Conservation (phyloP, 495 filamentous ascomycete species). For the Hyaloscypha variabilis region DNA sequence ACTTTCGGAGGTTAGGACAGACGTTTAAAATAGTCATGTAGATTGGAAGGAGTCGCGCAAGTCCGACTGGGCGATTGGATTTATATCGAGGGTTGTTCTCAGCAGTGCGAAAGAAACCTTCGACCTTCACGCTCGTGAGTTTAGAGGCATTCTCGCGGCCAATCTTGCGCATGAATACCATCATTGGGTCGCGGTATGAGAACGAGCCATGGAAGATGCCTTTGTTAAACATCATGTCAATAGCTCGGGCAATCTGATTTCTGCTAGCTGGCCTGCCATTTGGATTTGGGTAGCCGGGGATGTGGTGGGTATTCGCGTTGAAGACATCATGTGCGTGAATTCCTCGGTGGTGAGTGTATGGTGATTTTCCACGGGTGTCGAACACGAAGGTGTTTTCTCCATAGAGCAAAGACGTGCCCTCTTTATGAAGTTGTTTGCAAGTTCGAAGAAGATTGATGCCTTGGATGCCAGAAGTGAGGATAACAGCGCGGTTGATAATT, state of each 20-base stretch:
- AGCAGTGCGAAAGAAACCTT: constrained; percentile 3
- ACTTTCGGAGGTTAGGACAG: neutral
- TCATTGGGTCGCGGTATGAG: constrained; percentile 1
- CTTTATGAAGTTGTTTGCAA: neutral
- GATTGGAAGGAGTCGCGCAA: constrained; percentile 1
- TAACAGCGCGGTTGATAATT: no score
- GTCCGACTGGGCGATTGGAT: neutral
- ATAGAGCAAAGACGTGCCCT: neutral
- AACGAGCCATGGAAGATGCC: neutral
- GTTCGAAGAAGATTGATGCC: neutral
- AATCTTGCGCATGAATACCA: neutral
- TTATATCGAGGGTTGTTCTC: neutral
- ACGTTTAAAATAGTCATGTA: neutral
- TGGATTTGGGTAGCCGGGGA: neutral
- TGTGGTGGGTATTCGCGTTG: neutral
- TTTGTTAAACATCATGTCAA: neutral
- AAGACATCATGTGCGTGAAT: constrained; percentile 3
- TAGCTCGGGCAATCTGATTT: neutral
- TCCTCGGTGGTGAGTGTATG: constrained; percentile 1
- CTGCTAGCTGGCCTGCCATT: no score
- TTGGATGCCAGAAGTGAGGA: neutral
- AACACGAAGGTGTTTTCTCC: constrained; percentile 6
- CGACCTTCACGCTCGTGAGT: neutral
- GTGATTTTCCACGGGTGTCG: neutral
- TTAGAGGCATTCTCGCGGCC: neutral